A percentile compares a stretch with the other conserved stretches of the same genome.
Conservation (phyloP, 2,329 filamentous ascomycete genomes). For the Beauveria scarabaeidicola region DNA sequence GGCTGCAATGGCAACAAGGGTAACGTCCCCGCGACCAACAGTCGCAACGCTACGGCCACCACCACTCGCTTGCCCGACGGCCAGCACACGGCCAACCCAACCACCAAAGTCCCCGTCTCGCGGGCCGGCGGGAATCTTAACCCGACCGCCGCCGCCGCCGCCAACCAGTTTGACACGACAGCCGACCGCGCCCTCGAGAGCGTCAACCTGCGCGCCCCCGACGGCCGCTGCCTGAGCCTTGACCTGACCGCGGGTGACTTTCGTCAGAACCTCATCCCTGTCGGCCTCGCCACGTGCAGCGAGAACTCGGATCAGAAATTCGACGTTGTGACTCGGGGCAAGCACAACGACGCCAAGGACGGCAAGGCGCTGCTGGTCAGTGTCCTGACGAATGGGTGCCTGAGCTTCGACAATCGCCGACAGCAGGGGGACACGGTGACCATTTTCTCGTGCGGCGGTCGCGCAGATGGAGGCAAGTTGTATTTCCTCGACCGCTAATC, state of each 20-base stretch:
- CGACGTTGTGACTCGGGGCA: slow-evolving; percentile 41
- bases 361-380: slow-evolving; percentile 39
- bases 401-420: slow-evolving; percentile 40
- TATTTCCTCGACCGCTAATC: not conserved
- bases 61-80: slow-evolving; percentile 4
- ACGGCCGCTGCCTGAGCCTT: slow-evolving; percentile 43
- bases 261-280: slow-evolving; percentile 43
- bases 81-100: slow-evolving; percentile 28
- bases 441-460: slow-evolving; percentile 44
- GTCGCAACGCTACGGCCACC: not conserved
- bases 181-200: slow-evolving; percentile 37
- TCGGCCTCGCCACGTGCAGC: slow-evolving; percentile 36
- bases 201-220: slow-evolving; percentile 37
- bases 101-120: slow-evolving; percentile 37
- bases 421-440: slow-evolving; percentile 37
- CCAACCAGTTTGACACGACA: slow-evolving; percentile 37
- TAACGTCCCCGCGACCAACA: not conserved
- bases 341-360: slow-evolving; percentile 36
- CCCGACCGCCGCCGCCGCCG: slow-evolving; percentile 40
- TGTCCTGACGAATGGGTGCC: slow-evolving; percentile 41
- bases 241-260: slow-evolving; percentile 46
- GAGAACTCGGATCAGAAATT: slow-evolving; percentile 40
- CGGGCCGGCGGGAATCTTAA: slow-evolving; percentile 41
- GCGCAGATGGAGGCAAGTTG: slow-evolving; percentile 37
- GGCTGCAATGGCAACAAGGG: not conserved